Evolutionary conservation across 2,329 filamentous ascomycete species (phyloP).

Genomic region (Cladosporium velox): DNA sequence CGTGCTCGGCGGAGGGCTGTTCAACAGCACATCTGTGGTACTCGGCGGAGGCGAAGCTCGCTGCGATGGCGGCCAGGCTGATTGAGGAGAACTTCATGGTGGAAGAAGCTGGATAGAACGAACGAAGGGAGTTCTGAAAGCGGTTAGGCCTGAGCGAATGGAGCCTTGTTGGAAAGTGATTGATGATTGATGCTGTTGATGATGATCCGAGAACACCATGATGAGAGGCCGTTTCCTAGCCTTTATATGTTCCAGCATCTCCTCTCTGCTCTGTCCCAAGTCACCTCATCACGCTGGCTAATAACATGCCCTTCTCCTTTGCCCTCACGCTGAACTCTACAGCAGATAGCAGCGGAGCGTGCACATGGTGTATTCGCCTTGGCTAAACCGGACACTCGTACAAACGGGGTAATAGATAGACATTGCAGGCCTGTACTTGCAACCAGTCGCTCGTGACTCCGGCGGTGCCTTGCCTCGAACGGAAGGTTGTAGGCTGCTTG

Average conservation of each 20-base stretch:
- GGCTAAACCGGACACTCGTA: slow-evolving; percentile 1
- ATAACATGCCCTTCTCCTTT: background rate
- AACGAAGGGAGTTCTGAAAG: background rate
- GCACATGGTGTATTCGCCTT: slow-evolving; percentile 1
- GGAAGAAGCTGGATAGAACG: background rate
- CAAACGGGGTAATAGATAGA: background rate
- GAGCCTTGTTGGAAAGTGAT: background rate
- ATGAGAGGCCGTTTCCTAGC: background rate
- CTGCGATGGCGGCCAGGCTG: background rate
- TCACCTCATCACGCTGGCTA: background rate
- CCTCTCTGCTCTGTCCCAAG: background rate
- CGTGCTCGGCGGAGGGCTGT: background rate
- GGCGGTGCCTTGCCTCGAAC: slow-evolving; percentile 7
- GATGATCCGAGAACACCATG: slow-evolving; percentile 10
- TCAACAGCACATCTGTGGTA: slow-evolving; percentile 2
- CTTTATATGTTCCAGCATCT: background rate
- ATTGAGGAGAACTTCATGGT: slow-evolving; percentile 8
- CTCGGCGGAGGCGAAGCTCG: background rate
- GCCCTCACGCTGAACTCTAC: background rate
- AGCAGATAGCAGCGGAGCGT: slow-evolving; percentile 8
- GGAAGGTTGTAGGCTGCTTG: background rate
- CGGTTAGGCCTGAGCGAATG: slow-evolving; percentile 2
- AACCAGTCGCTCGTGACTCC: background rate
- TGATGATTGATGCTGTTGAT: background rate
- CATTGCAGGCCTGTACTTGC: background rate